These are phyloP conservation scores for Lentinula raphanica DNA, from an alignment of 768 basidiomycete genomes.

Conservation along the genomic window DNA sequence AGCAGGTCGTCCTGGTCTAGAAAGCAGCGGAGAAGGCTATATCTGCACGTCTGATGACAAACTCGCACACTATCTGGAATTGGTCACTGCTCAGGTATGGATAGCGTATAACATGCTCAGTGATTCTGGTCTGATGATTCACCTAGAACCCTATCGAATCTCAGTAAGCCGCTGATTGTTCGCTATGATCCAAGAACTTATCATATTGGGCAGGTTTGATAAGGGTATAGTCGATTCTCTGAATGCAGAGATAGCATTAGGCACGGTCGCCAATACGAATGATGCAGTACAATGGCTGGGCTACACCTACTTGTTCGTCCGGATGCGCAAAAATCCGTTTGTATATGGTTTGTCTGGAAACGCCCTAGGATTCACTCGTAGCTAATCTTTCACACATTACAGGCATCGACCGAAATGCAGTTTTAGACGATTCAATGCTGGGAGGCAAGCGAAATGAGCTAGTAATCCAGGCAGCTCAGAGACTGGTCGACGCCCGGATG, in stretches of 20 bases:
- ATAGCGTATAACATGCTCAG: not conserved
- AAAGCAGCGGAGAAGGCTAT: conserved; percentile 92
- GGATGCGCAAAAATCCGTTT: conserved; percentile 89
- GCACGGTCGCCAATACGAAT: conserved; percentile 80
- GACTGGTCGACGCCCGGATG: conserved; percentile 72
- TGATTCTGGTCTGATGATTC: not conserved
- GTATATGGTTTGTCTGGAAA: conserved; percentile 60
- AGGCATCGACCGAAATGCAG: conserved; percentile 73
- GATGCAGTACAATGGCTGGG: conserved; percentile 95
- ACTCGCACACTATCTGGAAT: conserved; percentile 83
- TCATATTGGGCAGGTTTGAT: conserved; percentile 50
- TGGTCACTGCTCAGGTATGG: conserved; percentile 78
- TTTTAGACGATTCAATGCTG: conserved; percentile 68
- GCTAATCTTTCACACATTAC: conserved; percentile 6
- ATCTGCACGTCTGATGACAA: conserved; percentile 96
- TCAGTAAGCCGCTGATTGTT: conserved; percentile 46
- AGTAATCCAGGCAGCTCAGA: conserved; percentile 58
- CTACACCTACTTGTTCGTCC: conserved; percentile 93
- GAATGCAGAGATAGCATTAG: conserved; percentile 93
- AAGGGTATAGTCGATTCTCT: conserved; percentile 84
- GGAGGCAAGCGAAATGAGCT: conserved; percentile 65
- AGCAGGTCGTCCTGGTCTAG: conserved; percentile 84
- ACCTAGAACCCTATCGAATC: conserved; percentile 93
- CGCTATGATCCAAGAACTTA: conserved; percentile 3
- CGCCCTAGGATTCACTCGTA: not conserved